Evolutionary conservation across 805 yeast genomes (phyloP).

Genomic region (Brettanomyces naardenensis): DNA sequence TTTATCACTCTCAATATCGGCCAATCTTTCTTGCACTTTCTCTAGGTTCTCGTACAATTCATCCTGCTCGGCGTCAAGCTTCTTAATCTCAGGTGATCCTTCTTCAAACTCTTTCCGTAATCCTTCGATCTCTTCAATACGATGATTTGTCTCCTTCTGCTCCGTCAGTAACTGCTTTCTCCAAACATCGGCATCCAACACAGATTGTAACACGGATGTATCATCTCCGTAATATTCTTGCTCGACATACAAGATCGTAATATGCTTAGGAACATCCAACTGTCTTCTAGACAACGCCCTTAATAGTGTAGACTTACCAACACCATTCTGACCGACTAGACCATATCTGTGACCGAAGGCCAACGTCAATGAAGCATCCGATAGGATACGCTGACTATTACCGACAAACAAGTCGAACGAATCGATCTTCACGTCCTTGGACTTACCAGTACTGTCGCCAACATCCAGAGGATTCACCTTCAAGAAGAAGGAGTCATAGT

Average conservation of each 20-base stretch:
- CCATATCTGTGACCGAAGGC: slow-evolving; percentile 95
- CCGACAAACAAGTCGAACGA: slow-evolving; percentile 93
- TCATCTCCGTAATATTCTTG: slow-evolving; percentile 96
- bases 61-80: slow-evolving; percentile 82
- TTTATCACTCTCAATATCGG: slow-evolving; percentile 94
- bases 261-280: slow-evolving; percentile 87
- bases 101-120: slow-evolving; percentile 68
- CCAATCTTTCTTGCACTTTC: slow-evolving; percentile 73
- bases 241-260: slow-evolving; percentile 92
- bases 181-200: slow-evolving; percentile 99
- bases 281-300: slow-evolving; percentile 93
- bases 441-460: slow-evolving; percentile 85
- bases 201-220: slow-evolving; percentile 83
- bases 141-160: slow-evolving; percentile 62
- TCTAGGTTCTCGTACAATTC: slow-evolving; percentile 74
- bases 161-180: slow-evolving; percentile 80
- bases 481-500: slow-evolving; percentile 91
- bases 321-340: slow-evolving; percentile 98
- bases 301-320: slow-evolving; percentile 93
- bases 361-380: slow-evolving; percentile 79
- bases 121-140: slow-evolving; percentile 67
- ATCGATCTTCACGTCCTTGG: slow-evolving; percentile 93
- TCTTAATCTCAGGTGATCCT: slow-evolving; percentile 63
- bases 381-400: slow-evolving; percentile 85
- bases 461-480: slow-evolving; percentile 93